Evolutionary conservation across 2,329 filamentous ascomycete genomes (phyloP), one percentile per base, ranked within the genome.

Genomic region (Diaporthe nobilis): DNA sequence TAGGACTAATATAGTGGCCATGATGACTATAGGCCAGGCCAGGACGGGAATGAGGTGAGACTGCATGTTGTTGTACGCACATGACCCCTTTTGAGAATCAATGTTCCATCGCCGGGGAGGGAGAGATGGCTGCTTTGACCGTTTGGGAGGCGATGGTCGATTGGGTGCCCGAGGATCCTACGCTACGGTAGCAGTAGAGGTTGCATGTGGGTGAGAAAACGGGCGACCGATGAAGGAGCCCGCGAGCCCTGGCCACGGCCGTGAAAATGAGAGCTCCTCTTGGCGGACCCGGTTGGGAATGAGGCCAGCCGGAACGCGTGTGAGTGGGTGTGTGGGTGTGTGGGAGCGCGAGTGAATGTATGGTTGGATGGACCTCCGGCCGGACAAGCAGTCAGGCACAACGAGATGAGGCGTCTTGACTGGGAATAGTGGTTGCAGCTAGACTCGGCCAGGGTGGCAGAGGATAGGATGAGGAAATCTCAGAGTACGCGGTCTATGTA

Each of bases 321-420:
- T 68, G n/a, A 4, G 65, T 53, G 65, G 31, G 65, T 39, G 57
- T 60, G 57, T 25, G 57, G 31, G 57, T 13, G 57, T 42, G 65
- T 68, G 47, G 47, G 65, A 39, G 47, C 25, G 42, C 60, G 47
- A 51, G 28, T 68, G 65, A 47, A 49, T 34, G 25, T 42, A 22
- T 68, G 47, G 47, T 39, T 39, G 47, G 65, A 39, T 68, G 65
- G 47, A 67, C 61, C 61, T 67, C 61, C 61, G 61, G 31, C 28
- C 47, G 65, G 47, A 68, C 65, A 42, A 42, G 49, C 49, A 70
- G 65, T 31, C 65, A 70, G 65, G 65, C 65, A 55, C 47, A 25
- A 42, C 58, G 71, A 65, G 71, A 73, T 73, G 60, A 63, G 47
- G 39, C 39, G 51, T 73, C 71, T 73, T 57, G 71, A n/a, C 37